These are phyloP conservation scores for Raphidocelis subcapitata DNA, from an alignment of 139 green algal genomes.

Conservation along the genomic window DNA sequence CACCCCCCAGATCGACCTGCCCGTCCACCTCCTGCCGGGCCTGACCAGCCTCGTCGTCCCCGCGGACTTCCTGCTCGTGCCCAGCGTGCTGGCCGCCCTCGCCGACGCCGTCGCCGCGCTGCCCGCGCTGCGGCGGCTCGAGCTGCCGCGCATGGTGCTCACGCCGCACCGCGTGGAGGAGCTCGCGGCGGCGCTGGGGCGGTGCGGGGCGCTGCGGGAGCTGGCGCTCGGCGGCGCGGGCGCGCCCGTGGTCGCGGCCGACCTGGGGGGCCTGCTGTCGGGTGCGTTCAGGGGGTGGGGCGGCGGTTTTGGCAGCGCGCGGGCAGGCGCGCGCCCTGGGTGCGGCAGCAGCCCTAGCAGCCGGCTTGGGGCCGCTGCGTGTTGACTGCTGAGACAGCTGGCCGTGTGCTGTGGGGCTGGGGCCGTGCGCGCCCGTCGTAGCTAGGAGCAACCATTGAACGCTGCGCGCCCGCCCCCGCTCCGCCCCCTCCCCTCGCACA, in stretches of 20 bases:
- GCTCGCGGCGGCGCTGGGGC: slow-evolving; percentile 1
- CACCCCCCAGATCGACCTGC: neutral
- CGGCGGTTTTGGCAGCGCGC: neutral
- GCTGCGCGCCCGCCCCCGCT: too few species aligned
- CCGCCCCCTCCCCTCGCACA: too few species aligned
- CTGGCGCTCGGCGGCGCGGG: slow-evolving; percentile 15
- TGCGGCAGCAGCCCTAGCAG: neutral
- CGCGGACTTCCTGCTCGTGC: slow-evolving; percentile 21
- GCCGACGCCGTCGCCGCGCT: neutral
- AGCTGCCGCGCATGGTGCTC: slow-evolving; percentile 12
- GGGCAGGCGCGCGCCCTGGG: neutral
- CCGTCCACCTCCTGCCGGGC: neutral
- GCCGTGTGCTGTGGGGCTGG: too few species aligned
- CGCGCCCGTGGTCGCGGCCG: neutral
- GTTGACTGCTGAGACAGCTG: too few species aligned
- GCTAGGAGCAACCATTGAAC: too few species aligned
- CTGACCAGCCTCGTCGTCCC: slow-evolving; percentile 19
- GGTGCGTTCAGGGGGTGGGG: slow-evolving; percentile 7
- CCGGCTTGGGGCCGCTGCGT: too few species aligned
- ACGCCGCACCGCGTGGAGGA: neutral
- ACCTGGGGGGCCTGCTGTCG: slow-evolving; percentile 24
- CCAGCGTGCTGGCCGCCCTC: slow-evolving; percentile 10
- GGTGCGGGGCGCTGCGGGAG: neutral
- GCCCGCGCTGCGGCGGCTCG: slow-evolving; percentile 2
- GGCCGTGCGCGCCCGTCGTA: too few species aligned